Percentiles rank a stretch among this genome's conserved stretches.
phyloP scores from a whole-genome alignment of 2,329 filamentous ascomycete genomes.

The Alternaria atra region DNA sequence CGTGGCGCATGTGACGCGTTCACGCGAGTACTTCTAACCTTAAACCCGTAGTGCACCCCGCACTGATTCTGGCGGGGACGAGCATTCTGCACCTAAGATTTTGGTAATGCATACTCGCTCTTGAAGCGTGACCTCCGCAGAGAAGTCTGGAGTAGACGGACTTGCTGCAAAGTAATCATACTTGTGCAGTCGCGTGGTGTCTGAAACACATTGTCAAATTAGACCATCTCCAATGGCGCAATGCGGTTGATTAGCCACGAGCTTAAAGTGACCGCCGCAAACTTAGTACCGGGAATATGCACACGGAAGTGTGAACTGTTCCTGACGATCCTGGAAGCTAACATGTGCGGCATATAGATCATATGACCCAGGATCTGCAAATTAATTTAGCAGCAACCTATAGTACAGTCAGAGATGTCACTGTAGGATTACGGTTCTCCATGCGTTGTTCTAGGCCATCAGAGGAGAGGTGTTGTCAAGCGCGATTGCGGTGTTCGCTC shows the following conservation, averaged over 20 bases:
- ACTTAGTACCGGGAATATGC: background rate
- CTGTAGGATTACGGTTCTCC: background rate
- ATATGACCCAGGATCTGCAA: slow-evolving; percentile 1
- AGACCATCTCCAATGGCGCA: slow-evolving; percentile 6
- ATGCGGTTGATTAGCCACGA: slow-evolving; percentile 16
- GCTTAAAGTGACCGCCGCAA: slow-evolving; percentile 12
- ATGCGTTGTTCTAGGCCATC: slow-evolving; percentile 2
- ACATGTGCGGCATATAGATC: background rate
- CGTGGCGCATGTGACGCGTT: slow-evolving; percentile 9
- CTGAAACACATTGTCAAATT: slow-evolving; percentile 22
- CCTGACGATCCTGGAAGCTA: background rate
- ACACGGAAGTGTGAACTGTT: background rate
- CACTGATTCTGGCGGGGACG: background rate
- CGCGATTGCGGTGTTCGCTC: background rate
- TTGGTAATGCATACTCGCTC: background rate
- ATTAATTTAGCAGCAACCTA: slow-evolving; percentile 13
- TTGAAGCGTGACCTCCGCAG: background rate
- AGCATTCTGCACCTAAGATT: background rate
- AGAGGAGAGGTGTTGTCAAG: background rate
- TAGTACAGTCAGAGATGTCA: background rate
- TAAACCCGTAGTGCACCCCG: background rate
- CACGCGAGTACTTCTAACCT: background rate
- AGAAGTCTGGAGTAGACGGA: background rate
- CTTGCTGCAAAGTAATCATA: background rate
- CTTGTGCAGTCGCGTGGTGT: background rate